phyloP scores from a whole-genome alignment of 768 basidiomycete genomes.

The Xanthoconium purpureum region DNA sequence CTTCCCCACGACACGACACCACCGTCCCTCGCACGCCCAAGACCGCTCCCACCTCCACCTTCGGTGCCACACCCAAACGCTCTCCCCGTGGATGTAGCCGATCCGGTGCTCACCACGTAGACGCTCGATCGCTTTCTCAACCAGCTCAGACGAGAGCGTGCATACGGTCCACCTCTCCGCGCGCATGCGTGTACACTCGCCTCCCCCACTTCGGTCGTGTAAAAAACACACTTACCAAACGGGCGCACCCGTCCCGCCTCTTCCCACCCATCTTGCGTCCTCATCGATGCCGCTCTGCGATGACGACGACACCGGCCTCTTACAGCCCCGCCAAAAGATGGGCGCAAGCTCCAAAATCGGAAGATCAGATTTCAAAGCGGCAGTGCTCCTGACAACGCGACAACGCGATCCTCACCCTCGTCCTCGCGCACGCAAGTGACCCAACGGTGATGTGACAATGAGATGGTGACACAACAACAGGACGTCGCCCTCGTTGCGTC shows the following conservation, averaged over 20 bases:
- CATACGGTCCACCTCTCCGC: slow-evolving; percentile 24
- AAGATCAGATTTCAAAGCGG: slow-evolving; percentile 29
- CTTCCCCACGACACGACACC: slow-evolving; percentile 39
- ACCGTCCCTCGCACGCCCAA: slow-evolving; percentile 7
- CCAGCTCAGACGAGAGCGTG: slow-evolving; percentile 28
- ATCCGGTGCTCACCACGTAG: slow-evolving; percentile 5
- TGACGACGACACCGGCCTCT: slow-evolving; percentile 16
- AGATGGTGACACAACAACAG: too few species aligned
- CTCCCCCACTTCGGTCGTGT: slow-evolving; percentile 6
- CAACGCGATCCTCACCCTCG: too few species aligned
- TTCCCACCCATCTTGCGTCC: slow-evolving; percentile 9
- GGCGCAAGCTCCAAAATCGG: slow-evolving; percentile 26
- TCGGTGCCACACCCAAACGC: neutral
- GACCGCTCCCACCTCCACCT: neutral
- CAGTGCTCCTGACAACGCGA: too few species aligned
- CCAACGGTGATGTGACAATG: too few species aligned
- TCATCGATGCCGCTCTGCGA: slow-evolving; percentile 4
- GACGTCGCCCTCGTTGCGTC: too few species aligned
- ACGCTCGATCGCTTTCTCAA: slow-evolving; percentile 25
- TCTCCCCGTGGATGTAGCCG: slow-evolving; percentile 1
- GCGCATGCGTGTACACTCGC: slow-evolving; percentile 12
- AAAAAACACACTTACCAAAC: slow-evolving; percentile 16
- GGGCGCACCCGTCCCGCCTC: slow-evolving; percentile 26
- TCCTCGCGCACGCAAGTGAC: too few species aligned
- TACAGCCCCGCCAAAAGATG: slow-evolving; percentile 20